Evolutionary conservation across 768 basidiomycete genomes (phyloP).

Genomic region (Mycena olivaceomarginata): DNA sequence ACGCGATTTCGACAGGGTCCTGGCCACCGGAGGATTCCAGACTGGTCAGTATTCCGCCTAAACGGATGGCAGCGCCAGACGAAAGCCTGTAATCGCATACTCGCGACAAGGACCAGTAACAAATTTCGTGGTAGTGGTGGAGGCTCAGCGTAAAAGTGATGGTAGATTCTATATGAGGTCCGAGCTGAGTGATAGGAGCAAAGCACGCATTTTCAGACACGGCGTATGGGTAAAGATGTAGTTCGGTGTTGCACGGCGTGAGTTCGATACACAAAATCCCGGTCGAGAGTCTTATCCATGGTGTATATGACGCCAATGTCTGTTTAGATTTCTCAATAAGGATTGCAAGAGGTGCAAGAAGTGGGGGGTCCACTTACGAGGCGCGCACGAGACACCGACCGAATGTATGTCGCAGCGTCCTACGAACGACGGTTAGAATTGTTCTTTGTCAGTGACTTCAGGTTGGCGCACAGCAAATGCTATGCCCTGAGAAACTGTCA

Average conservation of each 20-base stretch:
- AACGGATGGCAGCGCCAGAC: neutral
- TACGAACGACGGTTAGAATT: neutral
- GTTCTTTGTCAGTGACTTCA: too few species aligned
- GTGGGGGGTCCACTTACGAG: neutral
- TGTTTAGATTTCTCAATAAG: neutral
- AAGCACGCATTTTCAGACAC: neutral
- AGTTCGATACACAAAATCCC: conserved; percentile 14
- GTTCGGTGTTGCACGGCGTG: neutral
- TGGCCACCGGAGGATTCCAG: neutral
- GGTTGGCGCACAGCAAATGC: neutral
- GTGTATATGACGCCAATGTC: conserved; percentile 8
- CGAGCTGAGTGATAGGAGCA: conserved; percentile 4
- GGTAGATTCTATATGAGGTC: neutral
- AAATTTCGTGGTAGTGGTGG: conserved; percentile 16
- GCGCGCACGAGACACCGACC: neutral
- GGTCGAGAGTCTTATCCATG: conserved; percentile 8
- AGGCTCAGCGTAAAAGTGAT: neutral
- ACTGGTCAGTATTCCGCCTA: neutral
- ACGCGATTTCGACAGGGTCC: neutral
- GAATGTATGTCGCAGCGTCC: conserved; percentile 3
- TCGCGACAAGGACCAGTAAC: conserved; percentile 15
- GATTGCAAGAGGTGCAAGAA: neutral
- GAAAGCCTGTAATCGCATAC: neutral
- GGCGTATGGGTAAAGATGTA: conserved; percentile 3
- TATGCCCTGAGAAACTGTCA: neutral